Evolutionary conservation across 2,329 filamentous ascomycete genomes (phyloP).

Genomic region (Orbilia blumenaviensis): DNA sequence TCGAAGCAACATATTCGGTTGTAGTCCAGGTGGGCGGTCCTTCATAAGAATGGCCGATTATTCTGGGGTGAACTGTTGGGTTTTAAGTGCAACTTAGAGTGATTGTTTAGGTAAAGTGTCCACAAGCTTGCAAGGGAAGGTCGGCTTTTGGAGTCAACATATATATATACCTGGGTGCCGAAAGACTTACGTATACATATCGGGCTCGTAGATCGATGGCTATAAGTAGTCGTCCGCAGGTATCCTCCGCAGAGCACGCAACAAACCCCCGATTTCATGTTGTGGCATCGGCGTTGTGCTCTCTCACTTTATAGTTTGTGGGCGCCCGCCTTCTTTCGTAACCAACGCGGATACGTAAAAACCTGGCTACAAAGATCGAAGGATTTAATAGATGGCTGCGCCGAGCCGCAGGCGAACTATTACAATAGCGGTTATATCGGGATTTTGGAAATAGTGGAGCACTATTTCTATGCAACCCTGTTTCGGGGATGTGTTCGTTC

Average conservation of each 20-base stretch:
- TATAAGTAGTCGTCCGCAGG: not conserved
- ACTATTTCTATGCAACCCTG: too few relatives aligned
- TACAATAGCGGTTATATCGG: too few relatives aligned
- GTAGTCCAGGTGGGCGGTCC: not conserved
- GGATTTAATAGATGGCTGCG: too few relatives aligned
- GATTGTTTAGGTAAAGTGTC: too few relatives aligned
- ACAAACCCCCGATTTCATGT: conserved; percentile 25
- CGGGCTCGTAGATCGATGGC: not conserved
- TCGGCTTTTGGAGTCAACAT: not conserved
- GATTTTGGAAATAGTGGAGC: too few relatives aligned
- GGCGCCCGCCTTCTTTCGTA: too few relatives aligned
- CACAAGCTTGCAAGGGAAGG: not conserved
- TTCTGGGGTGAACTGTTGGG: conserved; percentile 27
- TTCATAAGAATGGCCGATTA: conserved; percentile 14
- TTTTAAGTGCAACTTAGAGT: too few relatives aligned
- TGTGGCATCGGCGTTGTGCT: not conserved
- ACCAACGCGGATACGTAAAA: too few relatives aligned
- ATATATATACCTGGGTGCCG: not conserved
- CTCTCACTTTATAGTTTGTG: not conserved
- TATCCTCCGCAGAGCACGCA: conserved; percentile 17
- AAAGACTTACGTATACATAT: conserved; percentile 22
- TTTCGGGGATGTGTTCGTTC: too few relatives aligned
- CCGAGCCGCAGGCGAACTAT: too few relatives aligned
- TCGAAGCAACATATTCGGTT: not conserved
- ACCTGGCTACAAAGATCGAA: too few relatives aligned